These are phyloP conservation scores for Ogataea wickerhamii DNA, from an alignment of 805 yeast species.

Conservation along the genomic window DNA sequence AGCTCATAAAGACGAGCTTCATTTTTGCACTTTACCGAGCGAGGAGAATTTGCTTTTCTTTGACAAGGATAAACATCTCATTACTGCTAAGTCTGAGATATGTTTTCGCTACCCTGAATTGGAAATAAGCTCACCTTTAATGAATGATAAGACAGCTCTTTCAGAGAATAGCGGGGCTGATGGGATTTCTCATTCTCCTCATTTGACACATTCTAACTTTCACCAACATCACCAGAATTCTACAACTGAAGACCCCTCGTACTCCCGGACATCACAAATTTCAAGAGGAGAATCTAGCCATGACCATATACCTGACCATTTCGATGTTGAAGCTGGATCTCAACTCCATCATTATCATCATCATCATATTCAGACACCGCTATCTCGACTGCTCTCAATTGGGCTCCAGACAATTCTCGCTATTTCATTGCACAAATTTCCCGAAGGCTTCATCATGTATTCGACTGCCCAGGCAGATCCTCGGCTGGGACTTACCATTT, in stretches of 20 bases:
- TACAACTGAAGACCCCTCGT: not conserved
- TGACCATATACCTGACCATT: conserved; percentile 11
- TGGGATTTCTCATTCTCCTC: not conserved
- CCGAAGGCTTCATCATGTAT: conserved; percentile 90
- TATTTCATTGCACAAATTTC: conserved; percentile 83
- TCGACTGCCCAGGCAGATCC: conserved; percentile 70
- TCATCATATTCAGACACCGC: conserved; percentile 75
- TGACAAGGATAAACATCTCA: conserved; percentile 23
- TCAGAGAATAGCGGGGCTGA: not conserved
- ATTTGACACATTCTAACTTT: not conserved
- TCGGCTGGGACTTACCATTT: conserved; percentile 71
- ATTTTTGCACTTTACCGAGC: conserved; percentile 33
- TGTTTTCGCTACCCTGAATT: conserved; percentile 28
- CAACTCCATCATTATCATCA: conserved; percentile 52
- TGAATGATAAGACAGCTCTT: conserved; percentile 8
- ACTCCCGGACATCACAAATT: not conserved
- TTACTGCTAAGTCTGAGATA: conserved; percentile 25
- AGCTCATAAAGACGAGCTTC: conserved; percentile 19
- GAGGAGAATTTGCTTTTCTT: conserved; percentile 34
- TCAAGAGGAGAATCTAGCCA: conserved; percentile 3
- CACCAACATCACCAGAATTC: not conserved
- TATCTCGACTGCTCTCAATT: conserved; percentile 74
- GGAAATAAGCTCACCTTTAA: conserved; percentile 32
- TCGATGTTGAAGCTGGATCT: conserved; percentile 11
- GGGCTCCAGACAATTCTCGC: conserved; percentile 91